phyloP scores from a whole-genome alignment of 83 land plant genomes.

The Picea mariana region DNA sequence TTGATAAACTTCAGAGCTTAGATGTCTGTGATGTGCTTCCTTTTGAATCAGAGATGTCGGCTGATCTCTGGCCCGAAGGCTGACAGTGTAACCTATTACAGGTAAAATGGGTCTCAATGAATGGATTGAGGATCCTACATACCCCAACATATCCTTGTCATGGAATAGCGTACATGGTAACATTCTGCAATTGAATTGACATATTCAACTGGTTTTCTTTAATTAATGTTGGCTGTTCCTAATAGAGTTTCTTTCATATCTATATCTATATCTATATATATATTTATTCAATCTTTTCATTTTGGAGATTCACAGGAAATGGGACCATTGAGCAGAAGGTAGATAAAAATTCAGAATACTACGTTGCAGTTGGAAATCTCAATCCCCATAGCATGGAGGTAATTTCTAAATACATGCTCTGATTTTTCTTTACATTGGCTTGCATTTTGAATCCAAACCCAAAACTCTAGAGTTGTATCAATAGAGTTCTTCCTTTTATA shows the following conservation, averaged over 20 bases:
- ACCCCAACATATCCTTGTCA: constrained; percentile 48
- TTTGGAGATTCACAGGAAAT: constrained; percentile 31
- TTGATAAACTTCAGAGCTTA: constrained; percentile 5
- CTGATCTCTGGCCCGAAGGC: background rate
- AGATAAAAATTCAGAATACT: constrained; percentile 32
- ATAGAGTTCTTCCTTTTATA: background rate
- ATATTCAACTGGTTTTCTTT: background rate
- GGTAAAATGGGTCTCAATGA: constrained; percentile 46
- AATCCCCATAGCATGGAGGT: constrained; percentile 37
- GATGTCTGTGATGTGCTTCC: background rate
- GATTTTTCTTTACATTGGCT: constrained; percentile 5
- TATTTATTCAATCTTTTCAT: constrained; percentile 9
- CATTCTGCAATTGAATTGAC: background rate
- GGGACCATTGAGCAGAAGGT: constrained; percentile 40
- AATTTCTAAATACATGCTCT: constrained; percentile 6
- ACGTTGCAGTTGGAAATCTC: constrained; percentile 54
- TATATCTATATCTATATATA: background rate
- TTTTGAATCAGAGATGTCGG: background rate
- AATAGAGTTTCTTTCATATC: background rate
- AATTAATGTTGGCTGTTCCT: background rate
- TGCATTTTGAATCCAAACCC: background rate
- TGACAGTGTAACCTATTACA: constrained; percentile 19
- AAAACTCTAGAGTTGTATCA: background rate
- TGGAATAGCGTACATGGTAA: constrained; percentile 54
- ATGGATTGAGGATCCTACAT: constrained; percentile 61